Conservation (phyloP, 2,329 filamentous ascomycete species). For the Paecilomyces fulvus region DNA sequence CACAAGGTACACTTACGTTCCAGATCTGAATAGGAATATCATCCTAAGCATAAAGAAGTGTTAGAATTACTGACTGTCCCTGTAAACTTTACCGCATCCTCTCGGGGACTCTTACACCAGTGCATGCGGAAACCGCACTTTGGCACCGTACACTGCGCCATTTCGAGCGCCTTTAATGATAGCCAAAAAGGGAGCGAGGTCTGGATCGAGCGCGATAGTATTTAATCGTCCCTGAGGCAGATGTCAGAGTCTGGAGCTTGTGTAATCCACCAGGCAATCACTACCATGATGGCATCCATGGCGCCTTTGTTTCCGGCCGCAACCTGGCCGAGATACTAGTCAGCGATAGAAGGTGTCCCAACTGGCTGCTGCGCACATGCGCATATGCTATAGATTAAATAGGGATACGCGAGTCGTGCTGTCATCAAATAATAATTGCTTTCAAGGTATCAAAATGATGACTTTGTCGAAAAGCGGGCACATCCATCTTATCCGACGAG, state of each 20-base stretch:
- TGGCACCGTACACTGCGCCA: conserved; percentile 91
- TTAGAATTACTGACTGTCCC: not conserved
- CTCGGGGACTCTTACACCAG: conserved; percentile 54
- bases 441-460: not conserved
- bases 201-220: conserved; percentile 69
- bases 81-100: not conserved
- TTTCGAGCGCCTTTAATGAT: conserved; percentile 91
- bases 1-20: conserved; percentile 53
- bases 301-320: conserved; percentile 10
- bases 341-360: conserved; percentile 3
- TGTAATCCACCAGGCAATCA: not conserved
- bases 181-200: conserved; percentile 74
- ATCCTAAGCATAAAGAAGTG: conserved; percentile 49
- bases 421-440: not conserved
- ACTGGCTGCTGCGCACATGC: not conserved
- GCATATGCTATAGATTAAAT: not conserved
- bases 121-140: conserved; percentile 96
- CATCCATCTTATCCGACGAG: conserved; percentile 4
- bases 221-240: conserved; percentile 56
- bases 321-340: conserved; percentile 19
- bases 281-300: conserved; percentile 30
- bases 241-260: not conserved
- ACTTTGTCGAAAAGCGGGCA: conserved; percentile 3
- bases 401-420: not conserved
- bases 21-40: conserved; percentile 92